Evolutionary conservation across 2,329 filamentous ascomycete species (phyloP).

Genomic region (Claviceps spartinae): DNA sequence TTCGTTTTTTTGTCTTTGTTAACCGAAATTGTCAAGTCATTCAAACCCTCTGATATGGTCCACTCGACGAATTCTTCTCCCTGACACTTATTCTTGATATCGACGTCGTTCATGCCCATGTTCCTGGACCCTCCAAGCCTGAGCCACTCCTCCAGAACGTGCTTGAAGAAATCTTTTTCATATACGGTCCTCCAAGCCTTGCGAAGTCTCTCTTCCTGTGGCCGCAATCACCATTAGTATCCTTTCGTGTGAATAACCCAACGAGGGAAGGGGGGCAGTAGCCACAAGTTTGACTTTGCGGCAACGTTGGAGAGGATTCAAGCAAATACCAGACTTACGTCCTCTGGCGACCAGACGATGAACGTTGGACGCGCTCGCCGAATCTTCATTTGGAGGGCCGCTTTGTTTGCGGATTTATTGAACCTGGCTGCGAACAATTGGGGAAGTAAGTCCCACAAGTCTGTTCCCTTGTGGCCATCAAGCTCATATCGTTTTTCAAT

Average conservation of each 20-base stretch:
- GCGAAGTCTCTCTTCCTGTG: slow-evolving; percentile 26
- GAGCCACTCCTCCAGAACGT: slow-evolving; percentile 29
- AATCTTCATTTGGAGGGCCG: slow-evolving; percentile 43
- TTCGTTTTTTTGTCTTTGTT: too few species aligned
- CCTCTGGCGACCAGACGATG: slow-evolving; percentile 32
- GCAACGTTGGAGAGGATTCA: not conserved
- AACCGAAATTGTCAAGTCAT: too few species aligned
- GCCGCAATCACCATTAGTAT: not conserved
- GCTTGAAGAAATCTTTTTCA: slow-evolving; percentile 26
- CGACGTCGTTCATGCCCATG: slow-evolving; percentile 33
- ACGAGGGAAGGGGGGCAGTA: not conserved
- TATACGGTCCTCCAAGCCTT: slow-evolving; percentile 29
- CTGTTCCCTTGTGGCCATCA: slow-evolving; percentile 35
- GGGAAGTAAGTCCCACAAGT: slow-evolving; percentile 44
- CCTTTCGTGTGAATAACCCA: too few species aligned
- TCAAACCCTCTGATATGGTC: too few species aligned
- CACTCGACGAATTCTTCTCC: too few species aligned
- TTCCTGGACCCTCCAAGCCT: slow-evolving; percentile 35
- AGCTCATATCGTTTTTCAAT: slow-evolving; percentile 34
- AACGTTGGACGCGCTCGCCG: slow-evolving; percentile 36
- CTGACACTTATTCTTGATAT: slow-evolving; percentile 22
- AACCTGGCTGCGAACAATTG: slow-evolving; percentile 25
- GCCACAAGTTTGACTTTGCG: too few species aligned
- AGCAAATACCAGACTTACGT: slow-evolving; percentile 27
- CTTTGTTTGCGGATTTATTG: slow-evolving; percentile 27